Base-by-base conservation (phyloP, 495 filamentous ascomycete genomes). In the Chaetomium tenue region DNA sequence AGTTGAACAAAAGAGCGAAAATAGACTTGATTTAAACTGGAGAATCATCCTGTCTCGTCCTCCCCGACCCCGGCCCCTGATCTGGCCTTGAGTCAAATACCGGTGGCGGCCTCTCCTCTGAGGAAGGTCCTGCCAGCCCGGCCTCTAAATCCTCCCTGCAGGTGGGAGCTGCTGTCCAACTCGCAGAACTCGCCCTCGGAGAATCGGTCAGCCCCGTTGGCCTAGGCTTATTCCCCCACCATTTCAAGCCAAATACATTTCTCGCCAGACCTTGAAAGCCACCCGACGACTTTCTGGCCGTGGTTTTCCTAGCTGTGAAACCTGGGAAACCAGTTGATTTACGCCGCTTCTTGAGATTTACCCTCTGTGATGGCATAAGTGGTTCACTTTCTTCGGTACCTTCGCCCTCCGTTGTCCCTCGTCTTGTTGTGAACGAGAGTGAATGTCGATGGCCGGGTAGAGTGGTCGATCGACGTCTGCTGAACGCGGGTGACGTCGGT, bases 241-340 rank as follows among this genome's bases (percentile, higher is more conserved):
- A 82, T 60, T 62, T 76, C 22, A 79, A 56, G 48, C 70, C 74
- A 68, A 68, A 74, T n/a, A 81, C 67, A 0, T 71, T 75, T 4
- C 75, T 68, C 5, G 79, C 68, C 16, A 75, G 68, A 15, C 77
- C 74, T 60, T 78, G 78, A 9, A 79, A 54, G 18, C 78, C 74
- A 8, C 60, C 67, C 2, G 70, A 71, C 4, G 70, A 42, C 39
- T 73, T 76, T 22, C 72, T 68, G 23, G 66, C 70, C 56, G 60
- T 66, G 12, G 58, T 60, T 13, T 68, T 77, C 40, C 79, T 68
- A 4, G 82, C 80, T 2, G 73, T 81, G 58, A 85, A 84, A 0
- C 82, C 82, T 0, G 81, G 82, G 47, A 85, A 85, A 0, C 83
- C 82, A 0, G 80, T 83, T 0, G 80, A 82, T 61, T 80, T 79